A percentile compares a stretch with the other conserved stretches of the same genome.
Conservation (phyloP, 2,329 filamentous ascomycete genomes). For the Mycosphaerella arachidis region DNA sequence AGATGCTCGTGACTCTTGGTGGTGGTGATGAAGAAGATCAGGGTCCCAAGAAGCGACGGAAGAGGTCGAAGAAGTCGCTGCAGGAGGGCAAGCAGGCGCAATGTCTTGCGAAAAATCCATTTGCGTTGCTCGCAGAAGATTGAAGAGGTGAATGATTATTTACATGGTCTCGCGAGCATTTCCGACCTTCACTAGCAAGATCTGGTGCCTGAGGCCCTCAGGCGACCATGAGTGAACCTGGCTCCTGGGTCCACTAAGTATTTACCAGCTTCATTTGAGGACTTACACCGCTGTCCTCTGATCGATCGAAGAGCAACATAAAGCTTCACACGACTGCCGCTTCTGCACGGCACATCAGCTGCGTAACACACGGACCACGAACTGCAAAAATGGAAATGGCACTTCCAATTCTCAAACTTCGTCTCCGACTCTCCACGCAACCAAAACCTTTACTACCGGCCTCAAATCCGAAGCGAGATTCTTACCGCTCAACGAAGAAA, state of each 20-base stretch:
- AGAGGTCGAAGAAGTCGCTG: constrained; percentile 63
- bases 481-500: neutral
- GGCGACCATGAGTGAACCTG: neutral
- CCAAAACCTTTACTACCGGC: neutral
- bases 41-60: constrained; percentile 50
- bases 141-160: neutral
- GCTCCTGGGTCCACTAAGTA: neutral
- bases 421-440: neutral
- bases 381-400: no score
- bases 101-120: constrained; percentile 13
- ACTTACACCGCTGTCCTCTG: neutral
- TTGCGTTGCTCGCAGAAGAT: constrained; percentile 19
- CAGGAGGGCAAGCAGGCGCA: constrained; percentile 54
- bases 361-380: no score
- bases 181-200: neutral
- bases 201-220: neutral
- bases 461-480: neutral
- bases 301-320: neutral
- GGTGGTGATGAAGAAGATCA: constrained; percentile 36
- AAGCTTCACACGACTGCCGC: neutral
- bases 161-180: neutral
- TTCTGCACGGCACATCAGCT: neutral
- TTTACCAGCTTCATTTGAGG: neutral
- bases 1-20: constrained; percentile 6
- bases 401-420: no score